Percentiles rank a stretch among this genome's conserved stretches.
Conservation (phyloP, 2,329 filamentous ascomycete species). For the Phialophora chinensis region DNA sequence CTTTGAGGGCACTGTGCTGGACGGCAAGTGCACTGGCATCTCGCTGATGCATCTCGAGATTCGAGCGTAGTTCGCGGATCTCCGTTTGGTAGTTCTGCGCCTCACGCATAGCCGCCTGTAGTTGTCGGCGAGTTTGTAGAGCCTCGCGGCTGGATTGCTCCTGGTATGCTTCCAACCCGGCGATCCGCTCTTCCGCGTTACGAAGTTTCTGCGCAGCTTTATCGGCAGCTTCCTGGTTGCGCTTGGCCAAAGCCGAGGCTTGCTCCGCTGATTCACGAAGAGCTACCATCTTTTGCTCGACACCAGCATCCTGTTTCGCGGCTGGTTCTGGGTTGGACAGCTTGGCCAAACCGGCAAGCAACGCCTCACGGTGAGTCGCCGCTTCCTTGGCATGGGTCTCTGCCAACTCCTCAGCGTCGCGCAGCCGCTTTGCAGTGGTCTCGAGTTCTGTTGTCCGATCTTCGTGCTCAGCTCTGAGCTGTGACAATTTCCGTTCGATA, state of each 20-base stretch:
- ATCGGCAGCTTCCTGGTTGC: slow-evolving; percentile 89
- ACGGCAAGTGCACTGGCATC: slow-evolving; percentile 93
- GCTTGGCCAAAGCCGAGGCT: slow-evolving; percentile 80
- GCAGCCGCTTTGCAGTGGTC: slow-evolving; percentile 72
- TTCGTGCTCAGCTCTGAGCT: slow-evolving; percentile 83
- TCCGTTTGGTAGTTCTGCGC: slow-evolving; percentile 79
- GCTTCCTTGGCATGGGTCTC: slow-evolving; percentile 89
- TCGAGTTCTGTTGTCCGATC: slow-evolving; percentile 78
- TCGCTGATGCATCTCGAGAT: slow-evolving; percentile 82
- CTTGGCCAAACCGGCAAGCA: slow-evolving; percentile 82
- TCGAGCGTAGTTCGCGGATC: slow-evolving; percentile 80
- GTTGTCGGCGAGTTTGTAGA: slow-evolving; percentile 83
- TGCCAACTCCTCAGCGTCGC: slow-evolving; percentile 84
- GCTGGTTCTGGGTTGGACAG: slow-evolving; percentile 57
- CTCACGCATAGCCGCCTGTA: slow-evolving; percentile 83
- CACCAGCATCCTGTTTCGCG: slow-evolving; percentile 56
- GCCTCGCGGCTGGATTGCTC: slow-evolving; percentile 95
- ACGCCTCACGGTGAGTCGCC: slow-evolving; percentile 78
- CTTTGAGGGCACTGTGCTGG: slow-evolving; percentile 91
- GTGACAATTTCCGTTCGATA: slow-evolving; percentile 76
- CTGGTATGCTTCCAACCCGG: slow-evolving; percentile 93
- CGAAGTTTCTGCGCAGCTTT: slow-evolving; percentile 85
- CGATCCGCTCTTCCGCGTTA: slow-evolving; percentile 93
- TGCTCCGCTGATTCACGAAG: slow-evolving; percentile 80
- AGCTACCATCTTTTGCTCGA: slow-evolving; percentile 66